These are phyloP conservation scores for Arctostaphylos glauca DNA, from an alignment of 148 eudicot genomes.

Conservation along the genomic window DNA sequence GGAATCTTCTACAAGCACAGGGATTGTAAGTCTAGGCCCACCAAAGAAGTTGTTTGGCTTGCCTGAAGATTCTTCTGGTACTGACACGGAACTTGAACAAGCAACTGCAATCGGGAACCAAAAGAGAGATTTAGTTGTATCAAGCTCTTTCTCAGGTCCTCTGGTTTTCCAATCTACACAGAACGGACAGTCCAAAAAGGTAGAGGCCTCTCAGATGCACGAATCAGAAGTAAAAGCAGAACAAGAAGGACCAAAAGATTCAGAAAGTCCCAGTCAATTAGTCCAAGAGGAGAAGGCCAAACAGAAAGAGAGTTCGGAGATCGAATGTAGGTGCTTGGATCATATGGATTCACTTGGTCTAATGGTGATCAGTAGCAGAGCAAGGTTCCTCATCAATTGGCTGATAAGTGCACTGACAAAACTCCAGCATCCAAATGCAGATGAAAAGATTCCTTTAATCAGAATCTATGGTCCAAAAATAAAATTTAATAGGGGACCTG, in stretches of 20 bases:
- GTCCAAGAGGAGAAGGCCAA: constrained; percentile 14
- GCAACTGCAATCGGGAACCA: not conserved
- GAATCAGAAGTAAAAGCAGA: constrained; percentile 20
- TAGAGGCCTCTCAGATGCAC: constrained; percentile 9
- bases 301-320: constrained; percentile 8
- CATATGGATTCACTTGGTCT: constrained; percentile 75
- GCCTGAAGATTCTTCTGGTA: constrained; percentile 43
- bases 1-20: constrained; percentile 48
- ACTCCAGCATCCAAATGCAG: constrained; percentile 76
- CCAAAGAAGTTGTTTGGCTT: constrained; percentile 33
- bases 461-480: constrained; percentile 81
- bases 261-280: constrained; percentile 6
- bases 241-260: constrained; percentile 20
- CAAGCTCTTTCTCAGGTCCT: constrained; percentile 11
- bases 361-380: constrained; percentile 52
- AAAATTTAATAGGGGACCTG: constrained; percentile 82
- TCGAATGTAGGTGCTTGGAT: constrained; percentile 70
- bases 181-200: constrained; percentile 24
- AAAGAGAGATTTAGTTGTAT: not conserved
- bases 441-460: constrained; percentile 50
- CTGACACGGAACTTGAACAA: constrained; percentile 31
- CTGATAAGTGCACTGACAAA: constrained; percentile 68
- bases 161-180: not conserved
- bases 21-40: constrained; percentile 60
- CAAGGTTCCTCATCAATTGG: constrained; percentile 85